A percentile compares a stretch with the other conserved stretches of the same genome.
phyloP scores from a whole-genome alignment of 306 rosid species.

The Gastrolobium villosum region DNA sequence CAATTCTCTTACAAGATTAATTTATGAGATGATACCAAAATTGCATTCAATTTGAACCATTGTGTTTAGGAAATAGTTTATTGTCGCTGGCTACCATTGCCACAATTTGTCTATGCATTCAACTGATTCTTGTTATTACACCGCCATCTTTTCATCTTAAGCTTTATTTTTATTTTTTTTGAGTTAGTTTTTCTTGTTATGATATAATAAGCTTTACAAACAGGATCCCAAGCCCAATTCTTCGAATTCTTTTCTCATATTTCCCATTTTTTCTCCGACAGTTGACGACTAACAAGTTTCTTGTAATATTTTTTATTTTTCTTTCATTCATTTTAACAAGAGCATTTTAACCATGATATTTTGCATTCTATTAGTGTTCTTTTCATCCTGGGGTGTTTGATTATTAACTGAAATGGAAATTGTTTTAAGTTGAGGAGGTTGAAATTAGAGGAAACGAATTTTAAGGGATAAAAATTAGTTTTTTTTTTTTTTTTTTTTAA shows the following conservation, averaged over 20 bases:
- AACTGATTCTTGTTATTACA: neutral
- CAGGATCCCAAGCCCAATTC: constrained; percentile 9
- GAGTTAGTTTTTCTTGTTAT: too few relatives aligned
- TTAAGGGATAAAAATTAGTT: too few relatives aligned
- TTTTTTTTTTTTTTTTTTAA: too few relatives aligned
- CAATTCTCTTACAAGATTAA: neutral
- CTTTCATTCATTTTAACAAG: neutral
- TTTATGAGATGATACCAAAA: neutral
- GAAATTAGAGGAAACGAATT: too few relatives aligned
- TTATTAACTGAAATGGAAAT: neutral
- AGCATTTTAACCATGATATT: neutral
- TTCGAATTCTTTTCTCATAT: constrained; percentile 8
- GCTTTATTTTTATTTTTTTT: too few relatives aligned
- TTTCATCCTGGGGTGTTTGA: neutral
- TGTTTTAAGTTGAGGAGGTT: too few relatives aligned
- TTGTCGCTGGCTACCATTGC: too few relatives aligned
- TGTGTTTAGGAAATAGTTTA: neutral
- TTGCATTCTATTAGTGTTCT: too few relatives aligned
- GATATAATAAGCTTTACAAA: constrained; percentile 54
- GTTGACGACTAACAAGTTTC: neutral
- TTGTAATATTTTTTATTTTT: neutral
- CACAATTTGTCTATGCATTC: too few relatives aligned
- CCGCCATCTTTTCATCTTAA: neutral
- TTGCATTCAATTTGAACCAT: neutral
- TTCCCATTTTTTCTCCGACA: constrained; percentile 18